Evolutionary conservation across 2,329 filamentous ascomycete genomes (phyloP).

Genomic region (Chaetothyriales sp.): DNA sequence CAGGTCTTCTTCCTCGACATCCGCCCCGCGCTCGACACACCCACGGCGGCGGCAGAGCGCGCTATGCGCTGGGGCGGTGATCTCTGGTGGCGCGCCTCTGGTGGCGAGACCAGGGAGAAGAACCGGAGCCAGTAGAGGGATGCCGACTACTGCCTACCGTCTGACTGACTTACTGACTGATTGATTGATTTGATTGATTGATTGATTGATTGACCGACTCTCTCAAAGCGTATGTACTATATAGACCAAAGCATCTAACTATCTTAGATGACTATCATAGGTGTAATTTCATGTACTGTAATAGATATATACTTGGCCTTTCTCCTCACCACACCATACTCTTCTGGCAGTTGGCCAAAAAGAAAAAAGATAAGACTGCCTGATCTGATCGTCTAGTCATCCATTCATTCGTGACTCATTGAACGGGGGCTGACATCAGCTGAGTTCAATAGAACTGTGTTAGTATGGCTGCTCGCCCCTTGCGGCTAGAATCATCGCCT

Average conservation of each 20-base stretch:
- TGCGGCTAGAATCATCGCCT: not conserved
- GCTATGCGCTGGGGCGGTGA: constrained; percentile 81
- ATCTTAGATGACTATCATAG: not conserved
- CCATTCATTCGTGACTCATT: too few relatives aligned
- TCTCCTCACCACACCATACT: not conserved
- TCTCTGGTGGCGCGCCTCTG: constrained; percentile 80
- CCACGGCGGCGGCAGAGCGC: constrained; percentile 64
- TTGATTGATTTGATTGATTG: too few relatives aligned
- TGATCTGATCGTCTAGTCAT: too few relatives aligned
- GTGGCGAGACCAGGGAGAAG: constrained; percentile 45
- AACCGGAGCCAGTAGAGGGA: not conserved
- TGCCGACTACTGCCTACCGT: not conserved
- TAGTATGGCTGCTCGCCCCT: not conserved
- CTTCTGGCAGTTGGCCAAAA: too few relatives aligned
- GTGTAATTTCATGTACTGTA: too few relatives aligned
- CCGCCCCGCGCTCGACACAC: constrained; percentile 69
- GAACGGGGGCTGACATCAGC: too few relatives aligned
- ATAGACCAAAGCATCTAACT: not conserved
- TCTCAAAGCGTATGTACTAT: not conserved
- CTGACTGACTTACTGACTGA: too few relatives aligned
- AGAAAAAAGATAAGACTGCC: too few relatives aligned
- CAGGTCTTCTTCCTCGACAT: constrained; percentile 95
- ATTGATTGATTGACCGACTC: too few relatives aligned
- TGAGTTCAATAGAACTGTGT: not conserved
- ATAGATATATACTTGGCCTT: not conserved